These are phyloP conservation scores for Ajuga chamaepitys DNA, from an alignment of 257 asterid species.

Conservation along the genomic window DNA sequence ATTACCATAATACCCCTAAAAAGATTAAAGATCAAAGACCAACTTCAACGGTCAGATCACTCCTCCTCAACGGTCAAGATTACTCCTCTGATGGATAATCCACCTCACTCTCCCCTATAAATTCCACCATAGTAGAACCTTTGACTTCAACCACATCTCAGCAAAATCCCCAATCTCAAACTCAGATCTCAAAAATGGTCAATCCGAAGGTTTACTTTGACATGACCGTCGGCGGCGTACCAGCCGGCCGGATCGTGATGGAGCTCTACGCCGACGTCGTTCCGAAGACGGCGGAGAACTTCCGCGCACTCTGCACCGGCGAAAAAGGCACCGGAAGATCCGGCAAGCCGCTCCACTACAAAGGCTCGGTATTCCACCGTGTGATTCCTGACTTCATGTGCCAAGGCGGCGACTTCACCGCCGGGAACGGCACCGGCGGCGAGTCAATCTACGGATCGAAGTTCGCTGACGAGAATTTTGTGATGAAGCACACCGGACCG, in stretches of 20 bases:
- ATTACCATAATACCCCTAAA: neutral
- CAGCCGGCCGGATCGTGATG: conserved; percentile 42
- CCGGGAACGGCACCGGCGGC: conserved; percentile 71
- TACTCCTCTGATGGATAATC: neutral
- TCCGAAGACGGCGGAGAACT: conserved; percentile 61
- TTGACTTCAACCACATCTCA: neutral
- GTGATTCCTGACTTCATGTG: conserved; percentile 56
- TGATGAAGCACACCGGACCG: conserved; percentile 52
- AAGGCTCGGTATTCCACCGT: conserved; percentile 55
- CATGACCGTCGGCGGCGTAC: conserved; percentile 30
- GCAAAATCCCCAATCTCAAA: no score
- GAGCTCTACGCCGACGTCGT: conserved; percentile 52
- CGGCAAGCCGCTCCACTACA: conserved; percentile 60
- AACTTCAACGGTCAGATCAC: no score
- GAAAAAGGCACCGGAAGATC: conserved; percentile 50
- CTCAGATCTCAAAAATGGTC: conserved; percentile 26
- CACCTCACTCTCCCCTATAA: neutral
- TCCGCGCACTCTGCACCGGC: conserved; percentile 76
- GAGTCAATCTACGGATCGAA: conserved; percentile 70
- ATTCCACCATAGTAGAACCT: neutral
- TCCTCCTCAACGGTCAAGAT: conserved; percentile 19
- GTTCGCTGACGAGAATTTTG: conserved; percentile 61
- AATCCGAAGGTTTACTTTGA: conserved; percentile 67
- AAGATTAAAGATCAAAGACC: neutral
- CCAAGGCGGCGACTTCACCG: conserved; percentile 75